Evolutionary conservation across 208 protist genomes (phyloP).

Genomic region (Trypanosoma scelopori): DNA sequence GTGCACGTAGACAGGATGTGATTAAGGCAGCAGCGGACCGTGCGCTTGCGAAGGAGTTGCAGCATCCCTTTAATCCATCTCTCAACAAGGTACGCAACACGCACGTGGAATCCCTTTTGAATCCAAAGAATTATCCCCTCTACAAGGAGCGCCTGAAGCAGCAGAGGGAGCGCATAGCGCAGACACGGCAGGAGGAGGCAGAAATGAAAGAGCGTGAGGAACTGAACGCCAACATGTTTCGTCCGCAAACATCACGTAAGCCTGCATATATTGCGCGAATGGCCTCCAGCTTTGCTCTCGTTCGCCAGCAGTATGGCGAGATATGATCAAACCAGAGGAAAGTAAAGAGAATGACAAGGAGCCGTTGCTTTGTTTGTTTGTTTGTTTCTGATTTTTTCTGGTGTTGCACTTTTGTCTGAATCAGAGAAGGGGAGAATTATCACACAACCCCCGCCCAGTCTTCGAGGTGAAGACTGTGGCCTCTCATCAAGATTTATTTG

Average conservation of each 20-base stretch:
- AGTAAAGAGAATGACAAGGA: not conserved
- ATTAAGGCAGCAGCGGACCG: constrained; percentile 32
- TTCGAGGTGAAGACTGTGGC: too few relatives aligned
- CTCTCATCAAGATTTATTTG: too few relatives aligned
- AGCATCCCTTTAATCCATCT: constrained; percentile 42
- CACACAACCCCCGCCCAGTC: too few relatives aligned
- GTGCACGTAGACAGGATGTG: constrained; percentile 10
- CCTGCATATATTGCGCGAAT: constrained; percentile 76
- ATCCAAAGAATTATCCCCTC: constrained; percentile 41
- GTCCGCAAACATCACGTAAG: constrained; percentile 53
- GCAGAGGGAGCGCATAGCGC: constrained; percentile 24
- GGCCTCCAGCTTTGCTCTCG: constrained; percentile 66
- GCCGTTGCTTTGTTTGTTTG: constrained; percentile 4
- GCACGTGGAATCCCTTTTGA: constrained; percentile 52
- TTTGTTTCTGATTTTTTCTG: constrained; percentile 1
- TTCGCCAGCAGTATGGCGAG: constrained; percentile 55
- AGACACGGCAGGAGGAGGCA: constrained; percentile 32
- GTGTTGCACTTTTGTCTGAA: constrained; percentile 3
- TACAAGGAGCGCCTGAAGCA: constrained; percentile 41
- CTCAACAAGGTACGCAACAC: constrained; percentile 45
- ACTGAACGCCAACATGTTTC: constrained; percentile 61
- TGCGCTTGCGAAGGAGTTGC: constrained; percentile 41
- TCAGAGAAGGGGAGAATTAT: not conserved
- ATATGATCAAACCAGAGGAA: not conserved
- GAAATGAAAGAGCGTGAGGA: constrained; percentile 35